Evolutionary conservation across 176 grass and related monocot species (phyloP).

Genomic region (Cocos nucifera): DNA sequence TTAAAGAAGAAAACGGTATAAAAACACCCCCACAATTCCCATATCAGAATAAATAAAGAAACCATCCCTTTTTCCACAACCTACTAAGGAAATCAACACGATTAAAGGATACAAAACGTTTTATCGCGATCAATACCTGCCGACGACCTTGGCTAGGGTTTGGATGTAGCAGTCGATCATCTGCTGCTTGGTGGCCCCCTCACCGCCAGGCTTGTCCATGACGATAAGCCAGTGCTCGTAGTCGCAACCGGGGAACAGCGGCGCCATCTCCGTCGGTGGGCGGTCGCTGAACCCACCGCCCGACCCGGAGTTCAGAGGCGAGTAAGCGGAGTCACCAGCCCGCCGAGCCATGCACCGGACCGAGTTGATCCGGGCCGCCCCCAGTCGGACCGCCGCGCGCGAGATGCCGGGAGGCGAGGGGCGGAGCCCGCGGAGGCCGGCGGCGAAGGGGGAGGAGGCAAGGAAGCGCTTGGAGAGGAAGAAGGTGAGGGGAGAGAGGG

Average conservation of each 20-base stretch:
- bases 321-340: conserved; percentile 29
- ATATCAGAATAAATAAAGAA: too few species aligned
- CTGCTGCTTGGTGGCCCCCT: conserved; percentile 78
- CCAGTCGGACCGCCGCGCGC: conserved; percentile 5
- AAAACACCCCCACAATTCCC: too few species aligned
- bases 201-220: conserved; percentile 90
- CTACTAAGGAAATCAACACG: too few species aligned
- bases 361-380: conserved; percentile 15
- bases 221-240: conserved; percentile 99
- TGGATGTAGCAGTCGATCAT: conserved; percentile 97
- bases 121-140: conserved; percentile 41
- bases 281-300: conserved; percentile 40
- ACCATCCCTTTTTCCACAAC: too few species aligned
- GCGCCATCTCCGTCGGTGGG: conserved; percentile 78
- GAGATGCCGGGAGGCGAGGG: conserved; percentile 10
- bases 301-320: conserved; percentile 51
- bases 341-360: conserved; percentile 73
- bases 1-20: too few species aligned
- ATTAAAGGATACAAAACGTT: too few species aligned
- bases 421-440: conserved; percentile 2
- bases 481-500: not conserved
- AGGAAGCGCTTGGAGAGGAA: conserved; percentile 8
- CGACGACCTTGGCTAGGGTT: conserved; percentile 82
- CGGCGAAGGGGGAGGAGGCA: not conserved
- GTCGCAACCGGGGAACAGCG: conserved; percentile 86